Evolutionary conservation across 2,329 filamentous ascomycete genomes (phyloP).

Genomic region (Xylaria sp.): DNA sequence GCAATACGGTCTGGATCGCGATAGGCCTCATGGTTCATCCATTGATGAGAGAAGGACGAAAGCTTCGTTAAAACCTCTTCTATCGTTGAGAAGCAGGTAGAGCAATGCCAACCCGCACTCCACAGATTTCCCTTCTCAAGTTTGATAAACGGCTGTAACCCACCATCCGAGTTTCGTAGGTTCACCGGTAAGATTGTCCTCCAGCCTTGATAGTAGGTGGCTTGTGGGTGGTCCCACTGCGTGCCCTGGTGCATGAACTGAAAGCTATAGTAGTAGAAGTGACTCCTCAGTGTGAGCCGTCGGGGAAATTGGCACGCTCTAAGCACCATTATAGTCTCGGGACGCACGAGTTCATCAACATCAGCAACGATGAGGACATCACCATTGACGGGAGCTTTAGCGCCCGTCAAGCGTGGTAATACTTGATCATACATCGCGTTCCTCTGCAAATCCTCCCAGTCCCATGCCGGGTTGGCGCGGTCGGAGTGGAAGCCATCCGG

Average conservation of each 20-base stretch:
- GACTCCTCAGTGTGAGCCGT: conserved; percentile 56
- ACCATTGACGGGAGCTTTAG: conserved; percentile 49
- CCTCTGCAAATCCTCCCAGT: conserved; percentile 56
- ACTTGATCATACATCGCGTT: conserved; percentile 64
- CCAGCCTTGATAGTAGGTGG: conserved; percentile 58
- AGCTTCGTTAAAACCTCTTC: conserved; percentile 62
- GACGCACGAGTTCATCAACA: conserved; percentile 64
- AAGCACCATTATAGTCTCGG: conserved; percentile 54
- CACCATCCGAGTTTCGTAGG: conserved; percentile 56
- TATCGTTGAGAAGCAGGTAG: conserved; percentile 63
- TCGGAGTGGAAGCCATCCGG: conserved; percentile 48
- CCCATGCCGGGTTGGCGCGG: conserved; percentile 49
- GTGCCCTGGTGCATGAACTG: conserved; percentile 54
- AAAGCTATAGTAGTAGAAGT: conserved; percentile 64
- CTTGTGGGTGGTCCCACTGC: conserved; percentile 65
- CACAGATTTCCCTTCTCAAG: conserved; percentile 48
- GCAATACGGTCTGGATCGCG: conserved; percentile 56
- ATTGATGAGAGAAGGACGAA: conserved; percentile 60
- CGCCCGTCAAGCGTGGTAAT: conserved; percentile 53
- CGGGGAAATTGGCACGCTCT: conserved; percentile 59
- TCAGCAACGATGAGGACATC: conserved; percentile 66
- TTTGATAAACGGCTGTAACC: conserved; percentile 45
- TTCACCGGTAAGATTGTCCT: conserved; percentile 60
- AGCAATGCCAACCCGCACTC: conserved; percentile 61
- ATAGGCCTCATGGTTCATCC: conserved; percentile 57